phyloP scores from a whole-genome alignment of 257 asterid genomes.

The Haberlea rhodopensis region DNA sequence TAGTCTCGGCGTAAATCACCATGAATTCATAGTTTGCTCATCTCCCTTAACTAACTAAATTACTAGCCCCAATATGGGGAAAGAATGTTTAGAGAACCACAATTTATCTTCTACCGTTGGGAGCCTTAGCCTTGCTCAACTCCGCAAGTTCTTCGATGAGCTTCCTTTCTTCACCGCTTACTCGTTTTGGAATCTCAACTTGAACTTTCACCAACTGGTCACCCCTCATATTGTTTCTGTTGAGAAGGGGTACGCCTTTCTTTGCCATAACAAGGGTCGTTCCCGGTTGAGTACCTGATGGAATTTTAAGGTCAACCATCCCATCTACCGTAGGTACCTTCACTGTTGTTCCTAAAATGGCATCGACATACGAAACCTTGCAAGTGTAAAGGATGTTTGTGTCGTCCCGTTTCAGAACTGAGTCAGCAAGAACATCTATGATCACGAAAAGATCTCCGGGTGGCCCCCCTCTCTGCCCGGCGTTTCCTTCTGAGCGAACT shows the following conservation, averaged over 20 bases:
- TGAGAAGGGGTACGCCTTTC: constrained; percentile 77
- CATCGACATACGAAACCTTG: constrained; percentile 83
- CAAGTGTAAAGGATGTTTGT: constrained; percentile 82
- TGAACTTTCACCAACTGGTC: constrained; percentile 95
- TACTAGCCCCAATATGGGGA: not conserved
- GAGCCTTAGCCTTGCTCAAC: constrained; percentile 69
- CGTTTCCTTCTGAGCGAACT: constrained; percentile 90
- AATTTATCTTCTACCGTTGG: constrained; percentile 53
- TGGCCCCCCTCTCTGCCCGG: constrained; percentile 88
- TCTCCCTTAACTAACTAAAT: not conserved
- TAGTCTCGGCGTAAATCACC: not conserved
- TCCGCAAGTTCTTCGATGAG: constrained; percentile 82
- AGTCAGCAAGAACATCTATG: constrained; percentile 73
- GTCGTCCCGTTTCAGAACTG: constrained; percentile 79
- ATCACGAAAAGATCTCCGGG: constrained; percentile 87
- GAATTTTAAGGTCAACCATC: constrained; percentile 77
- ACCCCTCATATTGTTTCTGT: constrained; percentile 80
- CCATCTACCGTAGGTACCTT: constrained; percentile 97
- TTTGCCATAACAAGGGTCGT: constrained; percentile 92
- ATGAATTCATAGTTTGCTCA: not conserved
- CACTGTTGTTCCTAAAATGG: constrained; percentile 74
- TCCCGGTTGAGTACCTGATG: constrained; percentile 91
- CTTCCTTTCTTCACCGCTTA: constrained; percentile 87
- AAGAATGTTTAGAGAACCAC: not conserved
- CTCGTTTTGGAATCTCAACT: constrained; percentile 93